Base-by-base conservation (phyloP, 2,329 filamentous ascomycete genomes). In the Diaporthe helianthi region DNA sequence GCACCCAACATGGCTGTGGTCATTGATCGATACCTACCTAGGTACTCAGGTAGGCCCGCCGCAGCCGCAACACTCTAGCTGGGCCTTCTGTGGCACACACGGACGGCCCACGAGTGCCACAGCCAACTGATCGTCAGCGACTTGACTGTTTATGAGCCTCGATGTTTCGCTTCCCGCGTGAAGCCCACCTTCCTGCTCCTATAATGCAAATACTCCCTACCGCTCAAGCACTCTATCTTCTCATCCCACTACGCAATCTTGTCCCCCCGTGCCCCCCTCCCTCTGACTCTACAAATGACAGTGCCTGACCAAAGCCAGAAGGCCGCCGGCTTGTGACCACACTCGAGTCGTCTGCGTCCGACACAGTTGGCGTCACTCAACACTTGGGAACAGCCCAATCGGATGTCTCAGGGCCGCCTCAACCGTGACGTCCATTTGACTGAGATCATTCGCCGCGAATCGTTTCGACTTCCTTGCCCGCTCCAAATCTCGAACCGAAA, bases 381-480 rank as follows among this genome's bases (percentile, higher is more conserved):
- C 41, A 65, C 49, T 65, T 54, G 51, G 65, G 58, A 67, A 67
- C 65, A 67, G 52, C 44, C 65, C 65, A 38, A 22, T 44, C 65
- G 52, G 52, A 66, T 66, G 64, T 66, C 64, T 54, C 64, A 54
- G 38, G 66, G 51, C 67, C 55, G 51, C 67, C 55, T 49, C 38
- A 24, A 58, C 52, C 65, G 64, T 67, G 41, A 67, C 51, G 53
- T 55, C 9, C 55, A 63, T 51, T 36, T 38, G 24, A 54, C 65
- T 68, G 69, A 70, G 69, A 65, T 68, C 65, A 70, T 61, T 51
- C 65, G 60, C 55, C 51, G 44, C 65, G 24, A 49, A 26, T 53
- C 65, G 52, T 41, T 38, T 38, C 52, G 44, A 63, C 41, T 63
- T 33, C 19, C 38, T 33, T 17, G 26, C 58, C 55, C 46, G 54